Percentiles rank a stretch among this genome's conserved stretches.
These are phyloP conservation scores for Kodamaea kakaduensis DNA, from an alignment of 805 yeast genomes.

Conservation along the genomic window DNA sequence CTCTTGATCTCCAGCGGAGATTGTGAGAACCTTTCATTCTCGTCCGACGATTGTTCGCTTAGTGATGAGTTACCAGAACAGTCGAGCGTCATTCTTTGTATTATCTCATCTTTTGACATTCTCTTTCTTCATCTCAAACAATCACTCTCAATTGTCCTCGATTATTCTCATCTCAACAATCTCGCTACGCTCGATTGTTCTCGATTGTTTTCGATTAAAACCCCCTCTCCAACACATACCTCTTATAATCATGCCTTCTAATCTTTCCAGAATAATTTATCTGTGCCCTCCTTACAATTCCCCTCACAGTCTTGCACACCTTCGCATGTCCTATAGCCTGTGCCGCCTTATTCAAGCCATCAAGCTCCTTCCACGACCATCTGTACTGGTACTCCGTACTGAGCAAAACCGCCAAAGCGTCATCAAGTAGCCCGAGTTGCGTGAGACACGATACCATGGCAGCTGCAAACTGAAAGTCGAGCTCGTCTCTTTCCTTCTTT, in stretches of 20 bases:
- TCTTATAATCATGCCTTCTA: constrained; percentile 30
- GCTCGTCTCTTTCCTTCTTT: constrained; percentile 33
- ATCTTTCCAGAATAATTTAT: constrained; percentile 37
- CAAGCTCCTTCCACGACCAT: constrained; percentile 54
- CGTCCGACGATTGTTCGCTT: too few relatives aligned
- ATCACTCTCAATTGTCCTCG: too few relatives aligned
- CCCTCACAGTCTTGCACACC: constrained; percentile 28
- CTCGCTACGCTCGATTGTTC: too few relatives aligned
- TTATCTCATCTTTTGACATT: too few relatives aligned
- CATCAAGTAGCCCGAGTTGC: constrained; percentile 51
- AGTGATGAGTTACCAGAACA: too few relatives aligned
- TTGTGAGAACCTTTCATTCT: too few relatives aligned
- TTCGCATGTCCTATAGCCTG: constrained; percentile 29
- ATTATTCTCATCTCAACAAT: too few relatives aligned
- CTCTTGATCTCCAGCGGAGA: too few relatives aligned
- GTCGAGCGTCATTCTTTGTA: too few relatives aligned
- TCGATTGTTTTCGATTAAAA: constrained; percentile 18
- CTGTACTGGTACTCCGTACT: constrained; percentile 65
- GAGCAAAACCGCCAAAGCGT: constrained; percentile 64
- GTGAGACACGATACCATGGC: constrained; percentile 62
- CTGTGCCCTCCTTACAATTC: constrained; percentile 35
- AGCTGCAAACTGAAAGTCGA: constrained; percentile 68
- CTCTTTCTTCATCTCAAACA: too few relatives aligned
- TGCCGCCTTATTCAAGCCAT: constrained; percentile 27
- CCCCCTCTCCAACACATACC: constrained; percentile 30